phyloP scores from a whole-genome alignment of 1,284 basidiomycete species.

The Trichosporon sp. region DNA sequence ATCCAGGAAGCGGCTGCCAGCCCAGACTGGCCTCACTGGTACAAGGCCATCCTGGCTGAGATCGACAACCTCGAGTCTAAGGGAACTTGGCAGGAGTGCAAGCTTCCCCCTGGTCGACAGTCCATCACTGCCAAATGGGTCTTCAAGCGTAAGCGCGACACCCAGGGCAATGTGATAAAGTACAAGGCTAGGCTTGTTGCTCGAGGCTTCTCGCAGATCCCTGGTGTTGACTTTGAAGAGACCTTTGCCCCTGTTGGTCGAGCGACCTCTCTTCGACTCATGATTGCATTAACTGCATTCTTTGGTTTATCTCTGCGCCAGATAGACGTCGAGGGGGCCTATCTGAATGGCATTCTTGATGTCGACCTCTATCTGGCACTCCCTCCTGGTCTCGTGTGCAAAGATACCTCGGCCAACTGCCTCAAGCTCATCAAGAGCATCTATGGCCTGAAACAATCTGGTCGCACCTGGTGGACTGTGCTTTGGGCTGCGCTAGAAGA shows the following conservation, averaged over 20 bases:
- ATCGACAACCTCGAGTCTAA: not conserved
- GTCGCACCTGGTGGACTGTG: constrained; percentile 38
- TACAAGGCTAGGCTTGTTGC: constrained; percentile 50
- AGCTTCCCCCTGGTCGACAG: not conserved
- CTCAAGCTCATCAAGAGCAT: constrained; percentile 40
- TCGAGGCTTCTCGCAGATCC: constrained; percentile 49
- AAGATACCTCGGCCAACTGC: not conserved
- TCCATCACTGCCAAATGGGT: constrained; percentile 38
- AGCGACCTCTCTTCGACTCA: constrained; percentile 43
- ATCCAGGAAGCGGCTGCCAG: not conserved
- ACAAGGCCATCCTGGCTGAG: not conserved
- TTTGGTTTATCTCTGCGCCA: constrained; percentile 50
- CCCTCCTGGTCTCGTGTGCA: constrained; percentile 16
- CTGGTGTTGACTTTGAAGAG: constrained; percentile 49
- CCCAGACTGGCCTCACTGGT: not conserved
- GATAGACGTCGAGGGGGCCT: constrained; percentile 53
- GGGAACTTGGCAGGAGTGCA: not conserved
- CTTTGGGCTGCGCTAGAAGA: constrained; percentile 38
- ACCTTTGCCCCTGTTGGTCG: constrained; percentile 20
- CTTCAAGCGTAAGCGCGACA: constrained; percentile 45
- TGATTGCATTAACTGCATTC: constrained; percentile 47
- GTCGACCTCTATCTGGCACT: constrained; percentile 47
- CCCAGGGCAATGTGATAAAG: constrained; percentile 29
- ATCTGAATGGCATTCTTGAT: constrained; percentile 49
- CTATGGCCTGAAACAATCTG: constrained; percentile 51